A percentile compares a stretch with the other conserved stretches of the same genome.
Evolutionary conservation across 768 basidiomycete species (phyloP).

Genomic region (Podaxis rugospora): DNA sequence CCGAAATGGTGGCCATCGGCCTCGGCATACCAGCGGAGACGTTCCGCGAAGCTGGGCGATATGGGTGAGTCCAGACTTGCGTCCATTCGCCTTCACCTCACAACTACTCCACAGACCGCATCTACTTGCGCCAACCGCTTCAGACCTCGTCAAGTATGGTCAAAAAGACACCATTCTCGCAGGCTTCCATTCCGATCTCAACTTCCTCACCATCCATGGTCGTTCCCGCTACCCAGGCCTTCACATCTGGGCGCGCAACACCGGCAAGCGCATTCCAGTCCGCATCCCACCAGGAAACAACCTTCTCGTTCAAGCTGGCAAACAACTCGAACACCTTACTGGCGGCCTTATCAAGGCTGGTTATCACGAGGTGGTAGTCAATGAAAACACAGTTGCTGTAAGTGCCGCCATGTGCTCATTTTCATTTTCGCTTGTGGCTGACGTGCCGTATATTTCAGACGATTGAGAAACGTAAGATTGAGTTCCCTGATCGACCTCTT

Average conservation of each 20-base stretch:
- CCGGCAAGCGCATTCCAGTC: conserved; percentile 85
- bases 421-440: neutral
- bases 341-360: conserved; percentile 89
- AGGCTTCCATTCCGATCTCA: conserved; percentile 93
- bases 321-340: conserved; percentile 86
- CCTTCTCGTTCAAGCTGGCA: conserved; percentile 92
- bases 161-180: conserved; percentile 81
- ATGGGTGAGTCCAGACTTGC: conserved; percentile 51
- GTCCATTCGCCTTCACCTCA: neutral
- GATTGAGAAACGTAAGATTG: conserved; percentile 53
- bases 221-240: conserved; percentile 84
- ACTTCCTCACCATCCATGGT: conserved; percentile 90
- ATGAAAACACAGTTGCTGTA: conserved; percentile 70
- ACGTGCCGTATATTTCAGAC: conserved; percentile 33
- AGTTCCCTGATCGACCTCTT: conserved; percentile 71
- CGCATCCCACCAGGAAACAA: conserved; percentile 78
- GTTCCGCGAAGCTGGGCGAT: conserved; percentile 77
- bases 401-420: conserved; percentile 15
- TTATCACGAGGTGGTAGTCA: conserved; percentile 93
- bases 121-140: conserved; percentile 90
- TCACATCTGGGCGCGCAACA: conserved; percentile 93
- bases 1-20: conserved; percentile 84
- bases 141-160: conserved; percentile 79
- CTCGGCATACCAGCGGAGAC: conserved; percentile 67
- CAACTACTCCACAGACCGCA: conserved; percentile 53